Evolutionary conservation across 768 basidiomycete genomes (phyloP).

Genomic region (Trametes maxima): DNA sequence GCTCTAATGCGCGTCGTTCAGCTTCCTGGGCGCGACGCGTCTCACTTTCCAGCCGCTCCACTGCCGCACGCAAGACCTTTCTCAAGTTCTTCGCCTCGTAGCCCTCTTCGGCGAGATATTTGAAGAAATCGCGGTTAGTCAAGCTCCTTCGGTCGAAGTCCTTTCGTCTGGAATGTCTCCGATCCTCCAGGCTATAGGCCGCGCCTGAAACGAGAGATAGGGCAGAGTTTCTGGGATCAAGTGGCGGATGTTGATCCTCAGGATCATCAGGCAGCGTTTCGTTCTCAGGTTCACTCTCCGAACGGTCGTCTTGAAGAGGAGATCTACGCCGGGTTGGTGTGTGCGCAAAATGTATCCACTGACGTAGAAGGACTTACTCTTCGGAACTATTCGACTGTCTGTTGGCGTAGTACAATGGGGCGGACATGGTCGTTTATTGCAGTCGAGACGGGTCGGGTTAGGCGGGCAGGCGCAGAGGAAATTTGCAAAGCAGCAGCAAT

Average conservation of each 20-base stretch:
- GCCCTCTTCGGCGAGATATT: conserved; percentile 28
- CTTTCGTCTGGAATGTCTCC: conserved; percentile 13
- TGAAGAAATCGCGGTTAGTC: conserved; percentile 28
- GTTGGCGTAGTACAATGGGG: not conserved
- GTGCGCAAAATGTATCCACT: not conserved
- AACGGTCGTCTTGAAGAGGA: conserved; percentile 18
- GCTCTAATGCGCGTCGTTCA: conserved; percentile 50
- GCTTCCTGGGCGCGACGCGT: conserved; percentile 46
- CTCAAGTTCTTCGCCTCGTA: conserved; percentile 31
- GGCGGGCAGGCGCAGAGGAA: not conserved
- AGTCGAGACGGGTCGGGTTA: no score
- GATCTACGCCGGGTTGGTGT: conserved; percentile 3
- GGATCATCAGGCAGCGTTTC: not conserved
- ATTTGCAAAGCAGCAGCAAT: not conserved
- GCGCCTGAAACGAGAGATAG: conserved; percentile 15
- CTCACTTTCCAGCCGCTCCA: conserved; percentile 42
- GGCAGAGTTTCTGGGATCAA: conserved; percentile 20
- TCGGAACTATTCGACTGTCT: conserved; percentile 21
- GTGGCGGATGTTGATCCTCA: not conserved
- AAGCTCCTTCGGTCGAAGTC: conserved; percentile 26
- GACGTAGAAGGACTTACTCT: conserved; percentile 8
- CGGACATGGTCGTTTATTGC: not conserved
- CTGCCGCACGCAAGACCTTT: conserved; percentile 30
- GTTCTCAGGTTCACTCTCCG: conserved; percentile 20
- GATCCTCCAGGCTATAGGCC: conserved; percentile 17